These are phyloP conservation scores for Jatropha curcas DNA, from an alignment of 345 rosid genomes.

Conservation along the genomic window DNA sequence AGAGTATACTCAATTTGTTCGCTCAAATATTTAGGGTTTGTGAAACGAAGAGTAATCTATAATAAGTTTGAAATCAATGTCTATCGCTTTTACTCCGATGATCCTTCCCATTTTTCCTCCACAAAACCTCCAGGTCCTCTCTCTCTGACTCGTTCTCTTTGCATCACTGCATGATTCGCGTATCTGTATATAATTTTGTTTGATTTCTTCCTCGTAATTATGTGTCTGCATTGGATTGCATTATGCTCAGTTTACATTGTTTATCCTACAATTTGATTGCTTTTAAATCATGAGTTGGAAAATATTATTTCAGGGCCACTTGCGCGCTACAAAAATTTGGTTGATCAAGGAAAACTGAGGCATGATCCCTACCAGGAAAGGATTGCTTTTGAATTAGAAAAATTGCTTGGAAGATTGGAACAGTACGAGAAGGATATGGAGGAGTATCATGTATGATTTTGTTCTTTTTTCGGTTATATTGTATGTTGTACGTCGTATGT, in stretches of 20 bases:
- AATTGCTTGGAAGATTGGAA: slow-evolving; percentile 67
- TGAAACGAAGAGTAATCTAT: slow-evolving; percentile 18
- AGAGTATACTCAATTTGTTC: slow-evolving; percentile 36
- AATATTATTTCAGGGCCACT: slow-evolving; percentile 45
- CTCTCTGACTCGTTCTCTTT: slow-evolving; percentile 9
- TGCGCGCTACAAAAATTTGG: slow-evolving; percentile 53
- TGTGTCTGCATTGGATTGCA: too few species aligned
- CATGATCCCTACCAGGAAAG: slow-evolving; percentile 77
- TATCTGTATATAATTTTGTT: too few species aligned
- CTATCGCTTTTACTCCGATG: slow-evolving; percentile 40
- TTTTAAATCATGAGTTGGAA: background rate
- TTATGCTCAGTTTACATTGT: background rate
- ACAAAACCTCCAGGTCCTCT: slow-evolving; percentile 40
- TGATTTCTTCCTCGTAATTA: too few species aligned
- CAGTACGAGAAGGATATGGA: slow-evolving; percentile 86
- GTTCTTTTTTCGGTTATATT: background rate
- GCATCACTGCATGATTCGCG: background rate
- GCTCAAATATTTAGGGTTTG: slow-evolving; percentile 21
- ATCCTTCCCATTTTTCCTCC: slow-evolving; percentile 26
- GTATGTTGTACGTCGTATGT: background rate
- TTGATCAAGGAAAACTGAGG: slow-evolving; percentile 69
- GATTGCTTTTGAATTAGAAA: slow-evolving; percentile 64
- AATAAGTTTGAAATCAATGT: slow-evolving; percentile 20
- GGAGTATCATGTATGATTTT: slow-evolving; percentile 63
- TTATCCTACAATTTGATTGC: too few species aligned